phyloP scores from a whole-genome alignment of 768 basidiomycete species.

The Boletales sp. region DNA sequence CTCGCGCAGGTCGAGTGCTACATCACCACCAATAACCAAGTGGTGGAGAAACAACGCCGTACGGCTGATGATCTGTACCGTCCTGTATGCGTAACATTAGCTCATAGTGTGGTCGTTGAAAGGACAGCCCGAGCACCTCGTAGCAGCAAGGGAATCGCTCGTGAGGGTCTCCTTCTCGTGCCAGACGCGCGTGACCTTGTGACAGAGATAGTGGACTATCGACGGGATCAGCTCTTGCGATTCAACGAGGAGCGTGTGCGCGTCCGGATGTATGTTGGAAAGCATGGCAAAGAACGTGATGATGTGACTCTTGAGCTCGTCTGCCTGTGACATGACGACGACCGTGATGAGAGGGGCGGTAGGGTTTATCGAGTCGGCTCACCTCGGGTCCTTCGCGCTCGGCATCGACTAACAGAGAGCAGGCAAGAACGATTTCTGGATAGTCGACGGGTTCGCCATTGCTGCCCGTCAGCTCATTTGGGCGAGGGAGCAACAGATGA shows the following conservation, averaged over 20 bases:
- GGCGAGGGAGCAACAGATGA: slow-evolving; percentile 41
- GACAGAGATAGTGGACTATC: slow-evolving; percentile 51
- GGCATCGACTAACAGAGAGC: slow-evolving; percentile 45
- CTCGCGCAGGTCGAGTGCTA: slow-evolving; percentile 50
- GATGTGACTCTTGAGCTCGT: slow-evolving; percentile 35
- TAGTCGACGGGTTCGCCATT: slow-evolving; percentile 27
- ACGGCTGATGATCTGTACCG: slow-evolving; percentile 48
- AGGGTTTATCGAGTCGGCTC: not conserved
- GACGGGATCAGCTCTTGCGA: slow-evolving; percentile 64
- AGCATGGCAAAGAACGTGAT: slow-evolving; percentile 41
- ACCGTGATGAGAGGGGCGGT: not conserved
- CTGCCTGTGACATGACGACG: slow-evolving; percentile 24
- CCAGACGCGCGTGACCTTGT: slow-evolving; percentile 58
- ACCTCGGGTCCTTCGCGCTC: slow-evolving; percentile 42
- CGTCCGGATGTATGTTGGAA: slow-evolving; percentile 37
- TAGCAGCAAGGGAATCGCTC: slow-evolving; percentile 29
- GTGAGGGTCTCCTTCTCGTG: slow-evolving; percentile 53
- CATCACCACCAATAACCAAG: slow-evolving; percentile 49
- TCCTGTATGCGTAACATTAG: slow-evolving; percentile 34
- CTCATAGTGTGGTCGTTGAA: not conserved
- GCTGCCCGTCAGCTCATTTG: slow-evolving; percentile 16
- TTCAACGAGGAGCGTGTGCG: slow-evolving; percentile 35
- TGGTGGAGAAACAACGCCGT: slow-evolving; percentile 59
- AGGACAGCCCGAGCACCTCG: slow-evolving; percentile 17
- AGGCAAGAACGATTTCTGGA: slow-evolving; percentile 47